These are phyloP conservation scores for Rhodotorula sp. DNA, from an alignment of 1,284 basidiomycete genomes.

Conservation along the genomic window DNA sequence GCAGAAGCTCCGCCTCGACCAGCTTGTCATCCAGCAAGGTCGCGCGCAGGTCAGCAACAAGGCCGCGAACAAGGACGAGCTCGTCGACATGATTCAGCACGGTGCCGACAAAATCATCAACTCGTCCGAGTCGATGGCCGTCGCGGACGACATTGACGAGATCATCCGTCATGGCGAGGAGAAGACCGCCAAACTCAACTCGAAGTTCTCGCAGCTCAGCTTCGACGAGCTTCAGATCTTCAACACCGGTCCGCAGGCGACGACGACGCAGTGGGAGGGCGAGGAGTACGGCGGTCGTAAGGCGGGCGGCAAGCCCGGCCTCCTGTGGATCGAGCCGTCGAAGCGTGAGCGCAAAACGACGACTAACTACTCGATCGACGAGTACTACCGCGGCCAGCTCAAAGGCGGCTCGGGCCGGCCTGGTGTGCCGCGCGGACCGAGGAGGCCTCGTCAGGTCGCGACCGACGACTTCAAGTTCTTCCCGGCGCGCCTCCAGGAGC, in stretches of 20 bases:
- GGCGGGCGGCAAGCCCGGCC: constrained; percentile 47
- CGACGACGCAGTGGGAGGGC: constrained; percentile 84
- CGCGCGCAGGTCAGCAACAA: constrained; percentile 57
- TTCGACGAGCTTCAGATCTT: constrained; percentile 96
- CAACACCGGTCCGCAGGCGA: constrained; percentile 68
- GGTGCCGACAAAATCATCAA: constrained; percentile 97
- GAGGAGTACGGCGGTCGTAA: constrained; percentile 77
- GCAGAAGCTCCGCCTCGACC: constrained; percentile 92
- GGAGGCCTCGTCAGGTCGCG: constrained; percentile 3
- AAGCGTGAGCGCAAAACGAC: constrained; percentile 84
- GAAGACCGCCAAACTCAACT: constrained; percentile 81
- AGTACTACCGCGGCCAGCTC: constrained; percentile 44
- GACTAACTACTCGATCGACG: constrained; percentile 80
- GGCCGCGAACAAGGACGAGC: constrained; percentile 78
- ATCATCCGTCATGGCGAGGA: constrained; percentile 92
- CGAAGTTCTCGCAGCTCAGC: constrained; percentile 89
- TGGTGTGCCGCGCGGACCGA: constrained; percentile 19
- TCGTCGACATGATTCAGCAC: constrained; percentile 97
- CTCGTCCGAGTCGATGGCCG: constrained; percentile 60
- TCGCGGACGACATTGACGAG: constrained; percentile 90
- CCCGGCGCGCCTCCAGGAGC: constrained; percentile 71
- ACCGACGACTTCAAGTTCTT: constrained; percentile 95
- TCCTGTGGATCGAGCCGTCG: constrained; percentile 83
- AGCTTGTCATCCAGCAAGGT: constrained; percentile 97
- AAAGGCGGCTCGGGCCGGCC: constrained; percentile 56